Percentiles rank a stretch among this genome's conserved stretches.
These are phyloP conservation scores for Vaccinium macrocarpon DNA, from an alignment of 148 eudicot genomes.

Conservation along the genomic window DNA sequence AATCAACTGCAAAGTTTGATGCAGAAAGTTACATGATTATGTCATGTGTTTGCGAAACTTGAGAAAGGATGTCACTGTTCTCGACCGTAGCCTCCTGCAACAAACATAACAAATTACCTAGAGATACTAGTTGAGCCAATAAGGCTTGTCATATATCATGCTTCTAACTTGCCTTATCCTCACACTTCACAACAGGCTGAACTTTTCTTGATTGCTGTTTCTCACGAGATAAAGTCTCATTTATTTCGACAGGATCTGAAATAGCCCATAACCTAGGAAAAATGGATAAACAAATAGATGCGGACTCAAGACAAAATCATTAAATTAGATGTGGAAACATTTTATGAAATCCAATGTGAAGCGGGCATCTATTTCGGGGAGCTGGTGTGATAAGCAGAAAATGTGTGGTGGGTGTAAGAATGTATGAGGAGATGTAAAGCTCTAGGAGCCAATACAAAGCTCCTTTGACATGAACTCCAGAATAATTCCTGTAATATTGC, in stretches of 20 bases:
- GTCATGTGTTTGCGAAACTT: conserved; percentile 51
- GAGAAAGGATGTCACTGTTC: conserved; percentile 33
- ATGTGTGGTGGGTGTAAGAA: neutral
- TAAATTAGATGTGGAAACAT: neutral
- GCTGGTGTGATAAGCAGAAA: neutral
- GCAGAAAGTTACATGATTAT: conserved; percentile 48
- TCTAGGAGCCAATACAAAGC: neutral
- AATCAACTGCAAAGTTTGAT: neutral
- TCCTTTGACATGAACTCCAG: neutral
- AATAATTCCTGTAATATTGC: neutral
- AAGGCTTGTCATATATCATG: conserved; percentile 6
- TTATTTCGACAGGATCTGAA: conserved; percentile 28
- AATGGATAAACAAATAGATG: conserved; percentile 9
- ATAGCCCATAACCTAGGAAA: conserved; percentile 36
- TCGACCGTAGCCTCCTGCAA: conserved; percentile 31
- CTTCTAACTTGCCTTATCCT: conserved; percentile 40
- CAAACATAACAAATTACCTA: conserved; percentile 7
- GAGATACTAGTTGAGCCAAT: conserved; percentile 1
- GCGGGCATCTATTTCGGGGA: neutral
- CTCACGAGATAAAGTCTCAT: conserved; percentile 22
- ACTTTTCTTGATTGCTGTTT: conserved; percentile 19
- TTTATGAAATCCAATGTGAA: neutral
- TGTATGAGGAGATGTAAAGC: neutral
- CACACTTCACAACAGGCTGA: conserved; percentile 37
- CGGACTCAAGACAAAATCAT: neutral